Evolutionary conservation across 2,329 filamentous ascomycete species (phyloP), one percentile per base, ranked within the genome.

Genomic region (Fusarium pseudonygamai): DNA sequence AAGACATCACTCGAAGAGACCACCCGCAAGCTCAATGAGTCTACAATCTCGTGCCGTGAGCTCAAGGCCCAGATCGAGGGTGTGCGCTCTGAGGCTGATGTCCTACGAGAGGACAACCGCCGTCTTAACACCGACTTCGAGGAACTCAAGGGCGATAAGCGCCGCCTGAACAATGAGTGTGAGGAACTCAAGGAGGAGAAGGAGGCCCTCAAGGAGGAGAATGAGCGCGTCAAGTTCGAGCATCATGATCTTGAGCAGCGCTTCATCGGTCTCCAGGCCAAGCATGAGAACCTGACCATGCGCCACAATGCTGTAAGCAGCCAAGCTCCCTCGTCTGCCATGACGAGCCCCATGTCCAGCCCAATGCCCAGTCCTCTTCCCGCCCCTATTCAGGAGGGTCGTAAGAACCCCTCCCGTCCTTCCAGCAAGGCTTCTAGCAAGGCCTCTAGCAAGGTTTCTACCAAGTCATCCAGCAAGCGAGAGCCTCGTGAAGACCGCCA

Each of bases 341-440:
- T 78, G 65, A 73, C 76, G 18, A 74, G 74, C 72, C 73, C 79
- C 42, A 63, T 78, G 66, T 60, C 78, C 15, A 75, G 71, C 45
- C 72, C 77, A 18, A 58, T 76, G 65, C 58, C 75, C 37, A 73
- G 68, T 34, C 62, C 72, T 58, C 64, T 80, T 42, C 72, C 78
- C n/a, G 75, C 69, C 56, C 58, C 71, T 58, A 60, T 80, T 7
- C 69, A 78, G 9, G 76, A 80, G 50, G 77, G 74, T 34, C 77
- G 72, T 50, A 80, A 81, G 76, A 64, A 77, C 28, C 72, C 75
- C 14, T 71, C 80, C 71, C 76, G 76, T 9, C 72, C 76, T 62
- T 71, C 76, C n/a, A 78, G 76, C 74, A 78, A 77, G 68, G 75
- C 72, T 53, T 78, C 76, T 26, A 79, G 79, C 69, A 80, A 80